Evolutionary conservation across 495 filamentous ascomycete species (phyloP).

Genomic region (Saxophila tyrrhenica): DNA sequence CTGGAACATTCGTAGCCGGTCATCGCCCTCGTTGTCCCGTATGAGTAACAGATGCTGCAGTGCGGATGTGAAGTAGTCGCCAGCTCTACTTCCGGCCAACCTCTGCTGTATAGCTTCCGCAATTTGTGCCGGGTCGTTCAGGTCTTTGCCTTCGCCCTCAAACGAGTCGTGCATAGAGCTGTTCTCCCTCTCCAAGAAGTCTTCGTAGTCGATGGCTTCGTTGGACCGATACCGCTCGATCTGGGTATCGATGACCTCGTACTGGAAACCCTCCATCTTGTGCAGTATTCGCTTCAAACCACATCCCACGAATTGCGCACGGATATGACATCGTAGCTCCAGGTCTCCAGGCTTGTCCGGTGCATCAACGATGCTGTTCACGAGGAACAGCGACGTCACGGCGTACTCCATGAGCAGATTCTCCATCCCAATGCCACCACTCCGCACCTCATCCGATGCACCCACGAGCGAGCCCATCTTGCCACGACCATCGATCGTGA

Average conservation of each 20-base stretch:
- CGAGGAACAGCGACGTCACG: slow-evolving; percentile 82
- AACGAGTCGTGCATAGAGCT: slow-evolving; percentile 81
- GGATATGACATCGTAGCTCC: slow-evolving; percentile 83
- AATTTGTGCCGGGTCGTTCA: slow-evolving; percentile 87
- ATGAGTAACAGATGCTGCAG: slow-evolving; percentile 93
- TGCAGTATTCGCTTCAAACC: slow-evolving; percentile 86
- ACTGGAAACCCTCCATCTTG: slow-evolving; percentile 98
- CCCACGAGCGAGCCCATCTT: slow-evolving; percentile 98
- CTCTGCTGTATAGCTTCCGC: slow-evolving; percentile 87
- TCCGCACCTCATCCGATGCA: slow-evolving; percentile 92
- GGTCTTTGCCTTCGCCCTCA: slow-evolving; percentile 85
- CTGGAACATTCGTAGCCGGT: slow-evolving; percentile 92
- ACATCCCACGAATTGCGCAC: slow-evolving; percentile 91
- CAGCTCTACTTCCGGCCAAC: slow-evolving; percentile 67
- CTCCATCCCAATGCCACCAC: slow-evolving; percentile 97
- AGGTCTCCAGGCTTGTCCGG: slow-evolving; percentile 61
- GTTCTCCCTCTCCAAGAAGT: slow-evolving; percentile 82
- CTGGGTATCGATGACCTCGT: slow-evolving; percentile 97
- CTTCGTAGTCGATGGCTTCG: slow-evolving; percentile 96
- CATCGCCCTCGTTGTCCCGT: slow-evolving; percentile 84
- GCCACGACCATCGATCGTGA: slow-evolving; percentile 89
- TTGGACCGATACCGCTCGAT: slow-evolving; percentile 87
- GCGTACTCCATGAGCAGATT: slow-evolving; percentile 99
- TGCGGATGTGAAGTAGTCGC: slow-evolving; percentile 92
- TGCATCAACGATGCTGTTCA: slow-evolving; percentile 95